Conservation (phyloP, 208 protist species). For the Crithidia fasciculata region DNA sequence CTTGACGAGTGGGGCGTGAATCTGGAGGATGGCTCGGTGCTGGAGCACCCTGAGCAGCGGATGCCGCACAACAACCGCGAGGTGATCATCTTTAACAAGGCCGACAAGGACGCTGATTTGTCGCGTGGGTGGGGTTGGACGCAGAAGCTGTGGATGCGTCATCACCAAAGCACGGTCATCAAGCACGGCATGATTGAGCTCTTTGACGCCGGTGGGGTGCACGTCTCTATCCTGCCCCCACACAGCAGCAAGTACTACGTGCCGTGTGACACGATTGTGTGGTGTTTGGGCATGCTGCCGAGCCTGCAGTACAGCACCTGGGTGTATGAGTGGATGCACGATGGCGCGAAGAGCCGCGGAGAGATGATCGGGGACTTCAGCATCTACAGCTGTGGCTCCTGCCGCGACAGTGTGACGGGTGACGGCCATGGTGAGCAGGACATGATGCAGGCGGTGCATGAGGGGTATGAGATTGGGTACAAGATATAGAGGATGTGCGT, state of each 20-base stretch:
- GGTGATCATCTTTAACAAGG: constrained; percentile 79
- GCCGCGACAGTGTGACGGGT: constrained; percentile 74
- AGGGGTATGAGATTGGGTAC: constrained; percentile 86
- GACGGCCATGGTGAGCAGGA: constrained; percentile 88
- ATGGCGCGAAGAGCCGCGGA: constrained; percentile 75
- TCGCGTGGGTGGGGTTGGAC: constrained; percentile 81
- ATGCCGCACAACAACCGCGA: constrained; percentile 82
- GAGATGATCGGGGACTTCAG: constrained; percentile 82
- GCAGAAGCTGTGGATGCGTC: constrained; percentile 83
- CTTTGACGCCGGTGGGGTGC: constrained; percentile 69
- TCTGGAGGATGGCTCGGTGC: constrained; percentile 62
- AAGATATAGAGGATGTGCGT: constrained; percentile 52
- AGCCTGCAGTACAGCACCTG: constrained; percentile 81
- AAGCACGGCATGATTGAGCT: constrained; percentile 70
- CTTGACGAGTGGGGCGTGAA: constrained; percentile 87
- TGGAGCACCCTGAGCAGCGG: constrained; percentile 29
- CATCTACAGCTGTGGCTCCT: constrained; percentile 80
- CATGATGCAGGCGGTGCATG: constrained; percentile 79
- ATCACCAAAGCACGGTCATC: constrained; percentile 73
- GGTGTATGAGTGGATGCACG: constrained; percentile 90
- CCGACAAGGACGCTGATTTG: constrained; percentile 79
- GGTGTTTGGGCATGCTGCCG: constrained; percentile 83
- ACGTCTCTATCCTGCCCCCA: constrained; percentile 66
- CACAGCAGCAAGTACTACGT: constrained; percentile 57
- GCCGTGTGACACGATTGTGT: constrained; percentile 87